Evolutionary conservation across 441 rosid species (phyloP), one percentile per base, ranked within the genome.

Genomic region (Syzygium malaccense): DNA sequence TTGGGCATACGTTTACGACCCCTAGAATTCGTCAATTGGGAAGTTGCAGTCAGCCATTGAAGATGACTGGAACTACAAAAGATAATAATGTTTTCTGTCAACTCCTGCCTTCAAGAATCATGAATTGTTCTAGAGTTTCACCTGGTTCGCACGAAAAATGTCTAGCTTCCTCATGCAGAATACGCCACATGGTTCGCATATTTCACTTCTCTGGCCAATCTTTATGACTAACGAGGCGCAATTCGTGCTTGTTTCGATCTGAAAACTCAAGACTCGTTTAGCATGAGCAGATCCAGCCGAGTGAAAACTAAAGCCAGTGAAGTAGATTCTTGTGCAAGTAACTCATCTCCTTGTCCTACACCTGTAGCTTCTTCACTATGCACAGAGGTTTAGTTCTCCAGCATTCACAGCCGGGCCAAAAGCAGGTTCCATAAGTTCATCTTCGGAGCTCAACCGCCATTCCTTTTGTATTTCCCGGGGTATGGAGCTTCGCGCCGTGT

Each of bases 401-500:
- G 26, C 14, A 33, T 10, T 41, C 12, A 41, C 79, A 33, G 79
- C 48, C 14, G 26, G 49, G 48, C 49, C n/a, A 68, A 33, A 71
- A 71, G 80, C 80, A 19, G 15, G 49, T 20, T 25, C 49, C 0
- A 1, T 33, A 19, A 19, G 80, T 33, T 10, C 49, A 68, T 33
- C 14, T 33, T 13, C 26, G 48, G 48, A 68, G 48, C 79, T 68
- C 79, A 33, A 68, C 49, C 25, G 26, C 5, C 48, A 19, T 68
- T 68, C 4, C 2, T 68, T 32, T 0, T 12, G 14, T 9, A 37
- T 32, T 68, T 37, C 79, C 79, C 79, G 5, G 25, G 0, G 25
- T 23, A 33, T 33, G 4, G 79, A 68, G 25, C 45, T 32, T 33
- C 41, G 26, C 12, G 79, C 48, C 25, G 26, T 33, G 45, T 68